These are phyloP conservation scores for Amphibolis antarctica DNA, from an alignment of 106 monocot genomes.

Conservation along the genomic window DNA sequence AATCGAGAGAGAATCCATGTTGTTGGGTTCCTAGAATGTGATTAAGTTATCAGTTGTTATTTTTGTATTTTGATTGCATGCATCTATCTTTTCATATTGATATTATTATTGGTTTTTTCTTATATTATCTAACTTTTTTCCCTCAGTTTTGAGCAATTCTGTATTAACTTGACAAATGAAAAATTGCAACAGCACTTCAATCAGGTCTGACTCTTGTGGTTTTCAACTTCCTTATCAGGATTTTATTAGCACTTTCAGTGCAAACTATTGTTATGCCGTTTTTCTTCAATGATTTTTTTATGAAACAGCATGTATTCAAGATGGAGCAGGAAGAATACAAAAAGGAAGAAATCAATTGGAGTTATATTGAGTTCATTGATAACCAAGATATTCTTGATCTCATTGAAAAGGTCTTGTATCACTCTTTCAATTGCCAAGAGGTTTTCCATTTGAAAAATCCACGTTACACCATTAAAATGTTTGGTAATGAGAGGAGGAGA, in stretches of 20 bases:
- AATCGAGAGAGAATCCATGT: too few relatives aligned
- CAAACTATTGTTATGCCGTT: neutral
- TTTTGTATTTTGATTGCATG: too few relatives aligned
- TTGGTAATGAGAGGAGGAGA: too few relatives aligned
- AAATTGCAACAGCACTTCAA: constrained; percentile 68
- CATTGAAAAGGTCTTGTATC: constrained; percentile 24
- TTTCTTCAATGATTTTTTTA: neutral
- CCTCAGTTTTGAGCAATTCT: constrained; percentile 63
- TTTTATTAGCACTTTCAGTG: neutral
- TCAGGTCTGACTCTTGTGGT: constrained; percentile 22
- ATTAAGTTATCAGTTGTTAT: too few relatives aligned
- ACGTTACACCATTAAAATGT: too few relatives aligned
- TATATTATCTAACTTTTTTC: constrained; percentile 1
- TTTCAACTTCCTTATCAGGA: neutral
- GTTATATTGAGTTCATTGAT: constrained; percentile 31
- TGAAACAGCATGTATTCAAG: constrained; percentile 27
- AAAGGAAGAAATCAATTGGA: constrained; percentile 33
- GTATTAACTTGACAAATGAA: constrained; percentile 63
- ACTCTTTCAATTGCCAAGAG: too few relatives aligned
- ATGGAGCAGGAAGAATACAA: constrained; percentile 36
- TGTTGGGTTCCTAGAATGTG: too few relatives aligned
- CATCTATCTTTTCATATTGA: too few relatives aligned
- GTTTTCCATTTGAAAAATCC: too few relatives aligned
- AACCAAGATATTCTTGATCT: constrained; percentile 31
- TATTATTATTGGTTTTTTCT: neutral